Conservation (phyloP, 345 rosid species). For the Syzygium oleosum region DNA sequence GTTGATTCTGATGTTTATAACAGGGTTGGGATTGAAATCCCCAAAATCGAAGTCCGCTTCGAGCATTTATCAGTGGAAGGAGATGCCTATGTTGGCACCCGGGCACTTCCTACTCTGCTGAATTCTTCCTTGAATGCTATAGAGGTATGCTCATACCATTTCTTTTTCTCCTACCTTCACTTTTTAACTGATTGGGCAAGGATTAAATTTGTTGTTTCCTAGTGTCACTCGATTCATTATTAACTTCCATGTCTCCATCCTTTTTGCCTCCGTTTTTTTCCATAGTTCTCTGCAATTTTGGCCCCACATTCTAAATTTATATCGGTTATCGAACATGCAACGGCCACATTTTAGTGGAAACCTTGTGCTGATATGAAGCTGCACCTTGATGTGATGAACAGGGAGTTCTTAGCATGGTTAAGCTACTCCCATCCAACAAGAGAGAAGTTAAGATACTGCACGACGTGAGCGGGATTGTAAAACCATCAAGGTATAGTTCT, state of each 20-base stretch:
- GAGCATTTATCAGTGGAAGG: slow-evolving; percentile 39
- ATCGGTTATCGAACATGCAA: background rate
- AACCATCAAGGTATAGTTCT: slow-evolving; percentile 38
- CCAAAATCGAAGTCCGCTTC: slow-evolving; percentile 41
- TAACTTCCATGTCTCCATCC: background rate
- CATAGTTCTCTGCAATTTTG: background rate
- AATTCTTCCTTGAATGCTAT: slow-evolving; percentile 29
- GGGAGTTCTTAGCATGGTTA: slow-evolving; percentile 29
- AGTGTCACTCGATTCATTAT: background rate
- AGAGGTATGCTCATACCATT: slow-evolving; percentile 19
- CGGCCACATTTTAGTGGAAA: background rate
- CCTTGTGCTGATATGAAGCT: background rate
- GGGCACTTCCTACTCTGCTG: slow-evolving; percentile 44
- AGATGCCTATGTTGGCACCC: slow-evolving; percentile 47
- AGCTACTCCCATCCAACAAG: slow-evolving; percentile 40
- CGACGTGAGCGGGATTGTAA: slow-evolving; percentile 30
- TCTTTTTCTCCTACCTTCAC: background rate
- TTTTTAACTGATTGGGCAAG: background rate
- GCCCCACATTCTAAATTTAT: background rate
- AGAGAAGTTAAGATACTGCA: slow-evolving; percentile 30
- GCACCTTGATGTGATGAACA: slow-evolving; percentile 2
- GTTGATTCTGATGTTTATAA: background rate
- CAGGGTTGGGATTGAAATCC: slow-evolving; percentile 48
- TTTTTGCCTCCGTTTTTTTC: background rate
- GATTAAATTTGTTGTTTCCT: background rate